Evolutionary conservation across 148 eudicot species (phyloP).

Genomic region (Camellia lanceoleosa): DNA sequence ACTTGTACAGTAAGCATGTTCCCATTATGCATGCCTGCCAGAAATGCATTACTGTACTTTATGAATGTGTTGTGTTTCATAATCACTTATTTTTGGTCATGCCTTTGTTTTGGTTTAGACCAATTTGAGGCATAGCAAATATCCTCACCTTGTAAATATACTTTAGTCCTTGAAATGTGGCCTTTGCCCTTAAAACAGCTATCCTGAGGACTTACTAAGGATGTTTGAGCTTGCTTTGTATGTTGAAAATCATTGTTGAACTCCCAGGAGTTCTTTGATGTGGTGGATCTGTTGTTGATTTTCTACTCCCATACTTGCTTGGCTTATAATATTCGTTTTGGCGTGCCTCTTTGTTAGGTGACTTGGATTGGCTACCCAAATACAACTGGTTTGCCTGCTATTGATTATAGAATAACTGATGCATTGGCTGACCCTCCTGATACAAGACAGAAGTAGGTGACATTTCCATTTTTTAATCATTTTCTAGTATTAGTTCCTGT

Average conservation of each 20-base stretch:
- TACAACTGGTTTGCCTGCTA: slow-evolving; percentile 94
- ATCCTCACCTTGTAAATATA: neutral
- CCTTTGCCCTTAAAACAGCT: neutral
- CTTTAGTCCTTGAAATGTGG: neutral
- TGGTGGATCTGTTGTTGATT: neutral
- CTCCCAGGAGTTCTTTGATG: neutral
- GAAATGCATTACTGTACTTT: too few relatives aligned
- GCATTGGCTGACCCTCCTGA: slow-evolving; percentile 76
- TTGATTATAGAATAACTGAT: slow-evolving; percentile 94
- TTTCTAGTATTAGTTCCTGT: neutral
- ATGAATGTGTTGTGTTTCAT: too few relatives aligned
- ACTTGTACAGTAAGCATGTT: too few relatives aligned
- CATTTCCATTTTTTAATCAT: slow-evolving; percentile 11
- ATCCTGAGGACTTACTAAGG: too few relatives aligned
- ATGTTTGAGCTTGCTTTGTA: neutral
- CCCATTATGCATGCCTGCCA: too few relatives aligned
- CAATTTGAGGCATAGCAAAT: too few relatives aligned
- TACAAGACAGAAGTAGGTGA: slow-evolving; percentile 79
- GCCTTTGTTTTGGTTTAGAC: too few relatives aligned
- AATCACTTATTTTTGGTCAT: too few relatives aligned
- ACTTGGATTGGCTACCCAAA: slow-evolving; percentile 99
- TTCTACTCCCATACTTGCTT: neutral
- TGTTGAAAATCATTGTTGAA: neutral
- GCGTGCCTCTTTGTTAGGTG: slow-evolving; percentile 49
- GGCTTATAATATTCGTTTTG: slow-evolving; percentile 21